These are phyloP conservation scores for Euphorbia corollata DNA, from an alignment of 441 rosid species.

Conservation along the genomic window DNA sequence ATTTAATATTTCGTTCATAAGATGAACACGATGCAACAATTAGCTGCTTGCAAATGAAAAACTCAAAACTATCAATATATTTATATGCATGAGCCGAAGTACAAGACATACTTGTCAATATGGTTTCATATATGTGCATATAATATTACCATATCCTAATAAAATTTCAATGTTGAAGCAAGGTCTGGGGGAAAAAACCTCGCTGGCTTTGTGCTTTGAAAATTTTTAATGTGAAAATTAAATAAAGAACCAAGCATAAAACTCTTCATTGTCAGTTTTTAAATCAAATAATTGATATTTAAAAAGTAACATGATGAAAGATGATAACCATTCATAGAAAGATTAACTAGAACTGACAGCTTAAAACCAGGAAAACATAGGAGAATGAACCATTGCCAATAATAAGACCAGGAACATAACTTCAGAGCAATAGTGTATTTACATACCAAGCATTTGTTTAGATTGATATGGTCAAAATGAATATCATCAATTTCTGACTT, in stretches of 20 bases:
- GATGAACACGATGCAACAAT: background rate
- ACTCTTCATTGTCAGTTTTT: background rate
- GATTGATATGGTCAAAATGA: background rate
- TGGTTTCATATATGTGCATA: background rate
- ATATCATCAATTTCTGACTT: background rate
- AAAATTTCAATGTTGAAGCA: background rate
- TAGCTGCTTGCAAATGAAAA: background rate
- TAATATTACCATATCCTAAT: background rate
- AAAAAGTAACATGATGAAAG: background rate
- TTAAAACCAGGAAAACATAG: background rate
- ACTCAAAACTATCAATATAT: background rate
- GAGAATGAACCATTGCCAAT: constrained; percentile 2
- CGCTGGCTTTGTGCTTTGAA: background rate
- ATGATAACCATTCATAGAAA: background rate
- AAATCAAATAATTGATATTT: background rate
- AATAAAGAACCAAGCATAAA: background rate
- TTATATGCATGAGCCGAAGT: background rate
- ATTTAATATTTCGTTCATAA: background rate
- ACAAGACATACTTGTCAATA: background rate
- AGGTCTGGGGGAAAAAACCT: background rate
- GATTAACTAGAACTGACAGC: background rate
- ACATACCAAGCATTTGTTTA: constrained; percentile 1
- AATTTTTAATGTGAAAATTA: background rate
- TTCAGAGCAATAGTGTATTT: constrained; percentile 2
- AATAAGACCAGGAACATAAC: background rate